Conservation (phyloP, 768 basidiomycete genomes). For the Tricholomella constricta region DNA sequence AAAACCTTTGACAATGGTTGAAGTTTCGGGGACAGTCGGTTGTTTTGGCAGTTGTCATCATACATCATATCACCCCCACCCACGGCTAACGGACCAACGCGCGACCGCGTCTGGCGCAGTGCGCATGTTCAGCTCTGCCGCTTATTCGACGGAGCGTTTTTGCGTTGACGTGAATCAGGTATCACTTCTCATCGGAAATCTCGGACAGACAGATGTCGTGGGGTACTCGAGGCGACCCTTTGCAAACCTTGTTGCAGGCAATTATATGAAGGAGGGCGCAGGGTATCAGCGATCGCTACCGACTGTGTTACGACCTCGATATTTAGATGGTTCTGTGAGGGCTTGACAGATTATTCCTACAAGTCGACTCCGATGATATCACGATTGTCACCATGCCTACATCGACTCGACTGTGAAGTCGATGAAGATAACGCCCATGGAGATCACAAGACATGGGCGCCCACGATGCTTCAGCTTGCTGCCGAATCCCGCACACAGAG, state of each 20-base stretch:
- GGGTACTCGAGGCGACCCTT: conserved; percentile 1
- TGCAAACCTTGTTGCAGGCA: background rate
- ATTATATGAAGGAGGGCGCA: background rate
- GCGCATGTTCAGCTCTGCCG: background rate
- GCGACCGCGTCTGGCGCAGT: background rate
- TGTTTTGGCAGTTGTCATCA: background rate
- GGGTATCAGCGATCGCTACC: background rate
- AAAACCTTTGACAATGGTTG: background rate
- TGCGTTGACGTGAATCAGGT: background rate
- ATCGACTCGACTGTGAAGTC: background rate
- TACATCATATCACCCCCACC: no score
- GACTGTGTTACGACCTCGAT: background rate
- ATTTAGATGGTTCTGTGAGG: background rate
- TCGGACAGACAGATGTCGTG: conserved; percentile 1
- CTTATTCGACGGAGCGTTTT: background rate
- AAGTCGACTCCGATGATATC: conserved; percentile 1
- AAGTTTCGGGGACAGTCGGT: background rate
- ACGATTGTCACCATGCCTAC: conserved; percentile 13
- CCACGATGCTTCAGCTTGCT: background rate
- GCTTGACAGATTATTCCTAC: background rate
- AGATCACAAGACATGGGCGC: background rate
- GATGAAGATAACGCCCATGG: background rate
- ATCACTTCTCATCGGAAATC: conserved; percentile 4
- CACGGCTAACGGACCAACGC: background rate
- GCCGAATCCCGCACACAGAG: background rate